A percentile compares a stretch with the other conserved stretches of the same genome.
Conservation (phyloP, 2,329 filamentous ascomycete species). For the Bimuria novae-zelandiae region DNA sequence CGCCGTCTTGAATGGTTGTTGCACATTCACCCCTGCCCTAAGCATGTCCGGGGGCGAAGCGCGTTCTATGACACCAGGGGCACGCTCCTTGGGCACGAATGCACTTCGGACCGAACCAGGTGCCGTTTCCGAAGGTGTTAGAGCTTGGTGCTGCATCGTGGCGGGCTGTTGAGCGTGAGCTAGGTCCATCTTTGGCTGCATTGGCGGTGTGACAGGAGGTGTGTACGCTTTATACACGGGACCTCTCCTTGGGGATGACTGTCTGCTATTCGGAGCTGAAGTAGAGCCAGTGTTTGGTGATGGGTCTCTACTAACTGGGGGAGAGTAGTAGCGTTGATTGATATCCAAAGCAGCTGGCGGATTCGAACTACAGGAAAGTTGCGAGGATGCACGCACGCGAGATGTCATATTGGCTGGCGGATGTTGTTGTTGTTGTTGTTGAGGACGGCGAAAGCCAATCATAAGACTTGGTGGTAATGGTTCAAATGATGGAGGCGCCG, state of each 20-base stretch:
- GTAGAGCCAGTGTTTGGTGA: slow-evolving; percentile 13
- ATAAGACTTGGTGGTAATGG: slow-evolving; percentile 27
- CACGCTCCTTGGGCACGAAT: neutral
- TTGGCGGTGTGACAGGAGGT: slow-evolving; percentile 14
- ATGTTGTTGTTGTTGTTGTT: slow-evolving; percentile 7
- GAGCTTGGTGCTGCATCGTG: neutral
- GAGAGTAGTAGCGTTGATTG: slow-evolving; percentile 21
- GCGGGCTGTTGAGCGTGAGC: slow-evolving; percentile 1
- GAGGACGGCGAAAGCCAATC: slow-evolving; percentile 17
- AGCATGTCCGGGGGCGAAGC: neutral
- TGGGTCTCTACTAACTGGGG: slow-evolving; percentile 9
- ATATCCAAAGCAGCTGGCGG: slow-evolving; percentile 8
- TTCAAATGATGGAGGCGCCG: slow-evolving; percentile 1
- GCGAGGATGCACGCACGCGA: neutral
- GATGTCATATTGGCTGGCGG: slow-evolving; percentile 2
- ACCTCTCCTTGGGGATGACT: slow-evolving; percentile 11
- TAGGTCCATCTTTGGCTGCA: slow-evolving; percentile 7
- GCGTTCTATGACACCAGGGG: neutral
- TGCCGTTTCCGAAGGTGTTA: neutral
- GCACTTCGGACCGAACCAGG: neutral
- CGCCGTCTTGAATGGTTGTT: neutral
- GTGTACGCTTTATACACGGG: slow-evolving; percentile 30
- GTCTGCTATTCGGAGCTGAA: slow-evolving; percentile 8
- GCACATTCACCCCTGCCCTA: neutral
- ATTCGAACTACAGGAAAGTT: neutral